Conservation (phyloP, 2,329 filamentous ascomycete genomes). For the Colletotrichum navitas region DNA sequence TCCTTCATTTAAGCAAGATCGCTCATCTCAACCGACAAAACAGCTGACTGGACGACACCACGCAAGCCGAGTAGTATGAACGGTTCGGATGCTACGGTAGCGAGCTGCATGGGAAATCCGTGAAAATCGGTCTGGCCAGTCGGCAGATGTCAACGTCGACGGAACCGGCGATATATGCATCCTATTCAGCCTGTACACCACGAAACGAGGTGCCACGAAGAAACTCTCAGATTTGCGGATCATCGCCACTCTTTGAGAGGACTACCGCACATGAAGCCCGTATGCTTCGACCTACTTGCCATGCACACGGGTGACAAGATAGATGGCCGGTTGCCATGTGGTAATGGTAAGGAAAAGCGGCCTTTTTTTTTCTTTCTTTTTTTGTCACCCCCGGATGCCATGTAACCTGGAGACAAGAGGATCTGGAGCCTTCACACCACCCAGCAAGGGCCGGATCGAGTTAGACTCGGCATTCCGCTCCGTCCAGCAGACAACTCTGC, state of each 20-base stretch:
- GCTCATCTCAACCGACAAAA: not conserved
- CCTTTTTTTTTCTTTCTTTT: too few relatives aligned
- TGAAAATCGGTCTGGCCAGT: not conserved
- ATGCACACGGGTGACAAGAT: too few relatives aligned
- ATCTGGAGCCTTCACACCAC: conserved; percentile 16
- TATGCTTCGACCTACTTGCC: not conserved
- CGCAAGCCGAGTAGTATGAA: not conserved
- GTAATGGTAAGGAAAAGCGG: too few relatives aligned
- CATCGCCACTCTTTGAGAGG: not conserved
- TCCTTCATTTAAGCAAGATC: not conserved
- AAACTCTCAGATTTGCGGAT: not conserved
- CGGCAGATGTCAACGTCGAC: not conserved
- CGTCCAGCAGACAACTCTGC: conserved; percentile 38
- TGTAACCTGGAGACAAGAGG: conserved; percentile 11
- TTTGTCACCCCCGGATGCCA: too few relatives aligned
- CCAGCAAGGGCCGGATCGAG: conserved; percentile 27
- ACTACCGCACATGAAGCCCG: not conserved
- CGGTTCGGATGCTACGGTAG: not conserved
- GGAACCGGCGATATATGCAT: conserved; percentile 15
- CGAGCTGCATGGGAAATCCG: not conserved
- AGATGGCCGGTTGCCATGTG: too few relatives aligned
- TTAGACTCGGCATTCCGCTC: conserved; percentile 42
- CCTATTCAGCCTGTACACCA: conserved; percentile 30
- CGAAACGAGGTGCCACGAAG: not conserved
- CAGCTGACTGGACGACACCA: not conserved